Conservation (phyloP, 73 alveolate species). For the Stentor coeruleus region DNA sequence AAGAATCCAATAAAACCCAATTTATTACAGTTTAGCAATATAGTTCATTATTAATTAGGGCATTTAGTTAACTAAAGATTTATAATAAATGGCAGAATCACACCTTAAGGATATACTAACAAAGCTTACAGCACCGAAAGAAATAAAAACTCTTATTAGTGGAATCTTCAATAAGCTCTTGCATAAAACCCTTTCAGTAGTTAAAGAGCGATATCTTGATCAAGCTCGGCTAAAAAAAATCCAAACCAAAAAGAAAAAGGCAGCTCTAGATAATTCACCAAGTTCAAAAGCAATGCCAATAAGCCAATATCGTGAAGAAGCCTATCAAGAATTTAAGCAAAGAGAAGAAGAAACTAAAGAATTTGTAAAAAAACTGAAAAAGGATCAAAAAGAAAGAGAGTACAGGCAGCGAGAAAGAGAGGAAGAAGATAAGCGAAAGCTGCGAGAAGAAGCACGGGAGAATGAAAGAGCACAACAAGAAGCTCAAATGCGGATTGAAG, state of each 20-base stretch:
- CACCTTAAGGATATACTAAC: background rate
- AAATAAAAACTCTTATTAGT: background rate
- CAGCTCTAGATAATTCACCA: background rate
- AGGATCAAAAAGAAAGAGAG: constrained; percentile 11
- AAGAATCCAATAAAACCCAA: too few species aligned
- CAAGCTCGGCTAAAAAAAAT: background rate
- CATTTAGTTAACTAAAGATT: too few species aligned
- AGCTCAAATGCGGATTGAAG: background rate
- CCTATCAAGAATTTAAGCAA: background rate
- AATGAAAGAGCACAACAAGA: background rate
- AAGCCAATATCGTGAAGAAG: background rate
- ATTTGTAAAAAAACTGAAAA: background rate
- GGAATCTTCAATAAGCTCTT: background rate
- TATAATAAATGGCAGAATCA: background rate
- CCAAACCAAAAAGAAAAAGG: background rate
- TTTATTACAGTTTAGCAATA: too few species aligned
- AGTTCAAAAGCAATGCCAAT: background rate
- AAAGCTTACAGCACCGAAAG: background rate
- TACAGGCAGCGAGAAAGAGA: background rate
- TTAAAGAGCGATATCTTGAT: background rate
- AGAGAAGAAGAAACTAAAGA: background rate
- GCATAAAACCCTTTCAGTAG: background rate
- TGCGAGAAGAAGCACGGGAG: background rate
- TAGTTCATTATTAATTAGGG: too few species aligned
- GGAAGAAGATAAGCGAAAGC: background rate